Conservation (phyloP, 2,329 filamentous ascomycete genomes). For the Neurospora sp. region DNA sequence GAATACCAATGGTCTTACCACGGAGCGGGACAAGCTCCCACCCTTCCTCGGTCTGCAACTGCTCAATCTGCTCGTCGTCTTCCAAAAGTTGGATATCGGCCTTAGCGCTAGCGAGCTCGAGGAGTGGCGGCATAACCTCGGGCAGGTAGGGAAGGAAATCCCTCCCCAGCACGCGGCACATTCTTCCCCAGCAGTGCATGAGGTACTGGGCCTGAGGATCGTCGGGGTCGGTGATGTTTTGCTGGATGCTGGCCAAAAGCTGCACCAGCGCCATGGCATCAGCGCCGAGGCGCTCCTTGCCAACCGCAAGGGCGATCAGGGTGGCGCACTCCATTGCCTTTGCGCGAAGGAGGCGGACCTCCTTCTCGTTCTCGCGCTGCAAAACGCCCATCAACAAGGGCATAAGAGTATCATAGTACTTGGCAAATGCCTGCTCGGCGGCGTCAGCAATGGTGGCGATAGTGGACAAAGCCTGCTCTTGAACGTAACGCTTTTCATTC, state of each 20-base stretch:
- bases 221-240: slow-evolving; percentile 77
- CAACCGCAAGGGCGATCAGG: slow-evolving; percentile 87
- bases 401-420: slow-evolving; percentile 96
- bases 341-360: slow-evolving; percentile 80
- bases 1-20: slow-evolving; percentile 97
- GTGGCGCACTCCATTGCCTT: slow-evolving; percentile 99
- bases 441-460: slow-evolving; percentile 99
- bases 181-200: slow-evolving; percentile 97
- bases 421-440: slow-evolving; percentile 85
- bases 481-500: slow-evolving; percentile 89
- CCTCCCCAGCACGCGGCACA: slow-evolving; percentile 86
- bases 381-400: slow-evolving; percentile 85
- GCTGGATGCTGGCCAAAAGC: slow-evolving; percentile 77
- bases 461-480: slow-evolving; percentile 94
- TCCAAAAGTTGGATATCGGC: slow-evolving; percentile 95
- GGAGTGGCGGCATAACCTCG: slow-evolving; percentile 86
- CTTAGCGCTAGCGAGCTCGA: slow-evolving; percentile 87
- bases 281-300: slow-evolving; percentile 79
- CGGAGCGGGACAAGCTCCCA: slow-evolving; percentile 97
- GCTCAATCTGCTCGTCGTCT: slow-evolving; percentile 86
- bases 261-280: slow-evolving; percentile 85
- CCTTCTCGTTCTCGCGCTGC: slow-evolving; percentile 83
- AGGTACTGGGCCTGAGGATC: slow-evolving; percentile 95
- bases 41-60: slow-evolving; percentile 87
- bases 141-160: slow-evolving; percentile 91